phyloP scores from a whole-genome alignment of 2,329 filamentous ascomycete species.

The Trichophyton mentagrophytes region DNA sequence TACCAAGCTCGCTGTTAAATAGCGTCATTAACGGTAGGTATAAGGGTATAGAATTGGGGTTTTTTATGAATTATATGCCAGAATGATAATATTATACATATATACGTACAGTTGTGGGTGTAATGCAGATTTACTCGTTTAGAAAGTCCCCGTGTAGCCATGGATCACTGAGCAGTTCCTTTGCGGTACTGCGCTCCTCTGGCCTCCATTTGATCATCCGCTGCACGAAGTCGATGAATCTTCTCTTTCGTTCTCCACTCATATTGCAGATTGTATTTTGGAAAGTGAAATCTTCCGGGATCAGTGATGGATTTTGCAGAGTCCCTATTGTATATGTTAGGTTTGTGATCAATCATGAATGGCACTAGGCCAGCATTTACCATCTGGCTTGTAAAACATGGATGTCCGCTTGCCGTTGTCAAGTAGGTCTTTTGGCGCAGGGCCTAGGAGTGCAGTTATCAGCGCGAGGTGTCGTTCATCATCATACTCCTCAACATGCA shows the following conservation, averaged over 20 bases:
- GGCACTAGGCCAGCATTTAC: conserved; percentile 16
- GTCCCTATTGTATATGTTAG: conserved; percentile 11
- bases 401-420: conserved; percentile 8
- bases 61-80: too few species aligned
- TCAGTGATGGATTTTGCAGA: conserved; percentile 8
- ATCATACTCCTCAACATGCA: conserved; percentile 14
- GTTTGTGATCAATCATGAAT: conserved; percentile 7
- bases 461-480: conserved; percentile 14
- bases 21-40: too few species aligned
- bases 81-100: too few species aligned
- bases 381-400: conserved; percentile 16
- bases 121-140: neutral
- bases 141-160: conserved; percentile 10
- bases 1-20: too few species aligned
- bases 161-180: conserved; percentile 22
- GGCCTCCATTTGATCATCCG: conserved; percentile 26
- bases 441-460: conserved; percentile 11
- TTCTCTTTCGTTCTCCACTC: conserved; percentile 20
- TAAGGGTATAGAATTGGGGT: too few species aligned
- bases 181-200: conserved; percentile 23
- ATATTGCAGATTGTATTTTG: conserved; percentile 12
- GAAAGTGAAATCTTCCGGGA: conserved; percentile 10
- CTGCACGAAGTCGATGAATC: conserved; percentile 22
- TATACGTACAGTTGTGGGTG: too few species aligned
- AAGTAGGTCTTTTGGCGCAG: conserved; percentile 10